These are phyloP conservation scores for Russula sp. DNA, from an alignment of 768 basidiomycete species.

Conservation along the genomic window DNA sequence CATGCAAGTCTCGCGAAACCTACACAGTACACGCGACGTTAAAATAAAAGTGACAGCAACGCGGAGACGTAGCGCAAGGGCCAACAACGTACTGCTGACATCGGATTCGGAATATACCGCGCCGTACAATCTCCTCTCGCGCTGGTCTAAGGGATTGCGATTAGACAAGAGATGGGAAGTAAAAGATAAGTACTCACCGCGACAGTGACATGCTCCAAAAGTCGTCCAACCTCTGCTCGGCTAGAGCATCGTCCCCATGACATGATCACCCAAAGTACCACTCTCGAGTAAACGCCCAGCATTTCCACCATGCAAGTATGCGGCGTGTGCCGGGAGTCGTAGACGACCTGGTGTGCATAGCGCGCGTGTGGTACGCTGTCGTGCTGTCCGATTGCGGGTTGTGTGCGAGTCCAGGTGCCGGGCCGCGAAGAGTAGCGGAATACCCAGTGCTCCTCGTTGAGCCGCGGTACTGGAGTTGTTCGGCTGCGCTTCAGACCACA, in stretches of 20 bases:
- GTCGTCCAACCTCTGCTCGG: slow-evolving; percentile 54
- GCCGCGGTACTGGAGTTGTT: slow-evolving; percentile 41
- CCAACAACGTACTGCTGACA: slow-evolving; percentile 59
- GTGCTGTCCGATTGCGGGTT: not conserved
- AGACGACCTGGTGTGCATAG: slow-evolving; percentile 79
- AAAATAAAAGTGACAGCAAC: not conserved
- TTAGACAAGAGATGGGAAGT: not conserved
- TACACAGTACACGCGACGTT: slow-evolving; percentile 36
- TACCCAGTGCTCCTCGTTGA: slow-evolving; percentile 61
- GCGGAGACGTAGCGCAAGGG: not conserved
- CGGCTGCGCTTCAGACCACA: slow-evolving; percentile 54
- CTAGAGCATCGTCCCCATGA: slow-evolving; percentile 24
- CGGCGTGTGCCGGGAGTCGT: slow-evolving; percentile 54
- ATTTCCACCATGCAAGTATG: slow-evolving; percentile 79
- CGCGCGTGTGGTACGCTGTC: slow-evolving; percentile 49
- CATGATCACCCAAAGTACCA: slow-evolving; percentile 23
- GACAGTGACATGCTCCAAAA: slow-evolving; percentile 72
- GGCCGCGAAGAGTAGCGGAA: slow-evolving; percentile 60
- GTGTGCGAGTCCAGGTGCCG: slow-evolving; percentile 55
- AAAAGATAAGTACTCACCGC: slow-evolving; percentile 46
- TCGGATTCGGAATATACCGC: slow-evolving; percentile 61
- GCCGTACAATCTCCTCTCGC: slow-evolving; percentile 59
- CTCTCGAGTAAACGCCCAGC: slow-evolving; percentile 44
- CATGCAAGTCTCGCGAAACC: slow-evolving; percentile 82
- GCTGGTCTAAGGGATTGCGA: slow-evolving; percentile 47